Evolutionary conservation across 2,329 filamentous ascomycete species (phyloP), one percentile per base, ranked within the genome.

Genomic region (Nigrospora osmanthi): DNA sequence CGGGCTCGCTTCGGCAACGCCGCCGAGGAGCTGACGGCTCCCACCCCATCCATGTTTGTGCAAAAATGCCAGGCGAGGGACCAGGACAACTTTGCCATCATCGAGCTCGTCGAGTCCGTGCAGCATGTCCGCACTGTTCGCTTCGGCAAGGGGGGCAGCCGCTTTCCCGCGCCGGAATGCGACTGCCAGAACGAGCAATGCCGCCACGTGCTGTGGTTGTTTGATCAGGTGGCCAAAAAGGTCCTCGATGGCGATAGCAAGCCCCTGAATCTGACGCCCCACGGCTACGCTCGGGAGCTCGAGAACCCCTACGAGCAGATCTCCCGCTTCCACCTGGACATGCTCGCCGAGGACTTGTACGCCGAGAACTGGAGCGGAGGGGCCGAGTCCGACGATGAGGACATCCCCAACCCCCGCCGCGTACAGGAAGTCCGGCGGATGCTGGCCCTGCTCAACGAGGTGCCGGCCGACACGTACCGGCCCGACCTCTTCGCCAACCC

Each of bases 21-120:
- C 19, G 23, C 5, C 23, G 23, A 28, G 23, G 23, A 28, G 23
- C 23, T 28, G 23, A 72, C 77, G 49, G 62, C 61, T 31, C 68
- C 74, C 11, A 68, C 73, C 0, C 71, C 75, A 3, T 65, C 66
- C 47, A 69, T 80, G 47, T 62, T 68, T 0, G 58, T 80, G 7
- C 69, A 76, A 51, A 68, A 68, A 44, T 79, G 75, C 47, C 67
- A 70, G 17, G 63, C 68, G 35, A 65, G 70, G 37, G 65, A 69
- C 19, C 54, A 72, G 47, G 71, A 73, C 16, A 78, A 75, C 9
- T 36, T 35, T 14, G 38, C 43, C 46, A 72, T 75, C 40, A 80
- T 80, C 47, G 69, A 78, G 52, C 69, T 80, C 62, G 73, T 72
- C 4, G 76, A 80, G 55, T 60, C 72, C 3, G 71, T 74, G 23